Conservation (phyloP, 2,329 filamentous ascomycete species). For the Atkinsonella texensis region DNA sequence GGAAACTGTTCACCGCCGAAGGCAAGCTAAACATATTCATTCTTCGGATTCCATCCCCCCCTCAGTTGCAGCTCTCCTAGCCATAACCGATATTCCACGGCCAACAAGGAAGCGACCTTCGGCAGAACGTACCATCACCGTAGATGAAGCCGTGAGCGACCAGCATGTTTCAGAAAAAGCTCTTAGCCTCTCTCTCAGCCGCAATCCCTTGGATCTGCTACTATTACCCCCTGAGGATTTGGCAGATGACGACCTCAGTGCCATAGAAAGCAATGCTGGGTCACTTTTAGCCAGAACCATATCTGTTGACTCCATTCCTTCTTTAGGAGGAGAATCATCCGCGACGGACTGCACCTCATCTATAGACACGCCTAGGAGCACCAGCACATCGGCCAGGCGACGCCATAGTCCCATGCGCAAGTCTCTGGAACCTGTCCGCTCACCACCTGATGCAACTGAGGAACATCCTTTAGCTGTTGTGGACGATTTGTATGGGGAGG, state of each 20-base stretch:
- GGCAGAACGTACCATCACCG: conserved; percentile 29
- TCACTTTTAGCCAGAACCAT: conserved; percentile 40
- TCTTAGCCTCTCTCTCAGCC: conserved; percentile 40
- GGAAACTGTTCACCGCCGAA: conserved; percentile 24
- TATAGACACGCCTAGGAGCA: conserved; percentile 34
- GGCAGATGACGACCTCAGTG: conserved; percentile 34
- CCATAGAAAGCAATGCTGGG: conserved; percentile 40
- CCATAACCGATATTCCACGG: conserved; percentile 48
- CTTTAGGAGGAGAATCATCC: conserved; percentile 42
- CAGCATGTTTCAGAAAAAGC: conserved; percentile 47
- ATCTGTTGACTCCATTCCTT: conserved; percentile 50
- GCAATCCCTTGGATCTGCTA: conserved; percentile 45
- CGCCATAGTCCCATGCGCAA: conserved; percentile 29
- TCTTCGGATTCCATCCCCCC: conserved; percentile 44
- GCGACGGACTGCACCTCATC: conserved; percentile 37
- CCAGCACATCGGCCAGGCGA: conserved; percentile 19
- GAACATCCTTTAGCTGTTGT: conserved; percentile 37
- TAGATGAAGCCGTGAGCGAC: conserved; percentile 43
- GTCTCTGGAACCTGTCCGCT: conserved; percentile 42
- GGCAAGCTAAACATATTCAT: conserved; percentile 29
- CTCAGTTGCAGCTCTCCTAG: conserved; percentile 48
- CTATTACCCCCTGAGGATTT: conserved; percentile 48
- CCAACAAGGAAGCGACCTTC: conserved; percentile 19
- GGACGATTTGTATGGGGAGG: conserved; percentile 33
- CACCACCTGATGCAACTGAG: conserved; percentile 38